These are phyloP conservation scores for Danielia oregonensis DNA, from an alignment of 805 yeast genomes.

Conservation along the genomic window DNA sequence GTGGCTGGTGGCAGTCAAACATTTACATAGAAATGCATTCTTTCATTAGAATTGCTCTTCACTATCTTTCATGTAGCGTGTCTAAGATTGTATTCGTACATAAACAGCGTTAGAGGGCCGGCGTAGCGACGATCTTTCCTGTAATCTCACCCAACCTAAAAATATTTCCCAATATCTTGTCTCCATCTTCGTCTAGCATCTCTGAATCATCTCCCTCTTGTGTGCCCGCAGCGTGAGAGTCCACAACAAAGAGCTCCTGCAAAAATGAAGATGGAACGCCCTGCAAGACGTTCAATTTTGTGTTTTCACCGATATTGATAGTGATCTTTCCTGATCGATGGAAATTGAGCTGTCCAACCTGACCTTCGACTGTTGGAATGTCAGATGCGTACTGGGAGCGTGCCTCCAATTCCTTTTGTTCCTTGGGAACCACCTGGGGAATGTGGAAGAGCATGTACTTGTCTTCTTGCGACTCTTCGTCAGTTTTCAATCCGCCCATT, in stretches of 20 bases:
- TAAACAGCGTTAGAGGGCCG: slow-evolving; percentile 2
- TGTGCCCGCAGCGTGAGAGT: slow-evolving; percentile 24
- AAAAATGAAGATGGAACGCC: slow-evolving; percentile 69
- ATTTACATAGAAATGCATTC: background rate
- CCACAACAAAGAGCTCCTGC: slow-evolving; percentile 68
- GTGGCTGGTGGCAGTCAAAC: background rate
- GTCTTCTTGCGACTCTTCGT: slow-evolving; percentile 12
- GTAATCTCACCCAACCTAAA: slow-evolving; percentile 13
- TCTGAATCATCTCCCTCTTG: slow-evolving; percentile 25
- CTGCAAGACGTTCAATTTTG: slow-evolving; percentile 58
- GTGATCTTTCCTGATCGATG: slow-evolving; percentile 84
- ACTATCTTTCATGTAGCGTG: too few relatives aligned
- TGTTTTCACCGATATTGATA: slow-evolving; percentile 65
- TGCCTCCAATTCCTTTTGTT: slow-evolving; percentile 14
- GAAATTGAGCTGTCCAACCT: slow-evolving; percentile 66
- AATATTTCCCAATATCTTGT: slow-evolving; percentile 14
- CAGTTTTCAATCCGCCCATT: slow-evolving; percentile 19
- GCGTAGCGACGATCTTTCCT: slow-evolving; percentile 18
- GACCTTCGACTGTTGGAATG: slow-evolving; percentile 40
- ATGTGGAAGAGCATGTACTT: slow-evolving; percentile 44
- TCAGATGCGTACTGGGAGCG: slow-evolving; percentile 8
- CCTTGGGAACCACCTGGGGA: slow-evolving; percentile 44
- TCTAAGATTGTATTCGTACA: too few relatives aligned
- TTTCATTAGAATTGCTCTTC: too few relatives aligned
- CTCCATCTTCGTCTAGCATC: slow-evolving; percentile 14